A percentile compares a stretch with the other conserved stretches of the same genome.
Evolutionary conservation across 352 stramenopile species (phyloP).

Genomic region (Phytophthora rubi): DNA sequence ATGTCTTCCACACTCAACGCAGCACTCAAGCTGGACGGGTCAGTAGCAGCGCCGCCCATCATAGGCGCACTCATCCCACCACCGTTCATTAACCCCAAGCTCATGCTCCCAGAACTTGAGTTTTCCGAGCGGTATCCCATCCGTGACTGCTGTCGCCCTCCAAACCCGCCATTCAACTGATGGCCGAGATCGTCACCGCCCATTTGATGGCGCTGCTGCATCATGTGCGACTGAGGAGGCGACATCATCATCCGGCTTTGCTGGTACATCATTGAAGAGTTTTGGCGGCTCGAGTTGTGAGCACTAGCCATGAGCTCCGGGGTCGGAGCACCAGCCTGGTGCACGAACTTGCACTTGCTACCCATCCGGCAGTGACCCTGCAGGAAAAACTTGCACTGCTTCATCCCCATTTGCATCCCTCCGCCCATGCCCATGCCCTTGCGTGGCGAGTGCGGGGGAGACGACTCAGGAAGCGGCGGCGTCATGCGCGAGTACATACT

Average conservation of each 20-base stretch:
- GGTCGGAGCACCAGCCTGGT: conserved; percentile 44
- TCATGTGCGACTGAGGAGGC: conserved; percentile 36
- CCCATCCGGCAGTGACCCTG: conserved; percentile 88
- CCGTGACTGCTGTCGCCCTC: conserved; percentile 33
- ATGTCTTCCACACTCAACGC: conserved; percentile 77
- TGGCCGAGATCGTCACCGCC: conserved; percentile 35
- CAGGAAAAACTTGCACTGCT: conserved; percentile 87
- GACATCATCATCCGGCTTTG: conserved; percentile 45
- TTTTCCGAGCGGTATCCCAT: conserved; percentile 43
- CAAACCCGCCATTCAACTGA: conserved; percentile 29
- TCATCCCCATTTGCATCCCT: conserved; percentile 54
- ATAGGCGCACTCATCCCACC: conserved; percentile 37
- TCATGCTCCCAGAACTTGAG: conserved; percentile 15
- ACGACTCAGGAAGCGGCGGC: conserved; percentile 59
- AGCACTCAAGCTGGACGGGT: conserved; percentile 42
- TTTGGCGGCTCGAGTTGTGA: conserved; percentile 31
- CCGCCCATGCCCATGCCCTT: conserved; percentile 37
- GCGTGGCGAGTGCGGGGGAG: conserved; percentile 66
- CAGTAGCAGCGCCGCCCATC: conserved; percentile 29
- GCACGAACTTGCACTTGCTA: conserved; percentile 87
- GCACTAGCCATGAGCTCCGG: conserved; percentile 30
- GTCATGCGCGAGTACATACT: conserved; percentile 66
- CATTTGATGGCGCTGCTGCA: conserved; percentile 47
- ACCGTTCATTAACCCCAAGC: conserved; percentile 36
- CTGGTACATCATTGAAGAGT: conserved; percentile 41